These are phyloP conservation scores for Cucurbita pepo DNA, from an alignment of 306 rosid genomes.

Conservation along the genomic window DNA sequence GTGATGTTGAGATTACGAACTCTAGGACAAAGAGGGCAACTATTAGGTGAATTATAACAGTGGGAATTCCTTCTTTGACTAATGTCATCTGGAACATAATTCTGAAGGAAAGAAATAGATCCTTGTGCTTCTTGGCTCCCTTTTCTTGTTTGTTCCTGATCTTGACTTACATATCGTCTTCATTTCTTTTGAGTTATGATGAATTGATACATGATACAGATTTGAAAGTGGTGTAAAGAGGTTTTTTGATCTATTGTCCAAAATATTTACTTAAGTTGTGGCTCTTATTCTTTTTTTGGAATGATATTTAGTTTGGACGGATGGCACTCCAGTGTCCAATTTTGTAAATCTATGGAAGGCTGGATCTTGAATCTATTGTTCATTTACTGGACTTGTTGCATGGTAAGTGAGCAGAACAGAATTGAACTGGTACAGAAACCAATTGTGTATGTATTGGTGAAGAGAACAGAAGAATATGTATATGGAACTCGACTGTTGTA, in stretches of 20 bases:
- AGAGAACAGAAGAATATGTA: neutral
- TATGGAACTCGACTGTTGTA: neutral
- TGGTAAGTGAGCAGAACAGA: neutral
- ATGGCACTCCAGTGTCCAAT: slow-evolving; percentile 5
- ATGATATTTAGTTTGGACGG: neutral
- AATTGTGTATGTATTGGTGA: neutral
- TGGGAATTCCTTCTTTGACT: neutral
- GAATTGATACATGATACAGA: neutral
- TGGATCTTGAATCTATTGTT: neutral
- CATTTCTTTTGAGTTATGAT: neutral
- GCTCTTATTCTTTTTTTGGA: neutral
- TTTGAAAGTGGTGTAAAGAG: neutral
- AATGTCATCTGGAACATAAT: neutral
- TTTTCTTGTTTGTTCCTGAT: neutral
- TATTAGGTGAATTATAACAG: neutral
- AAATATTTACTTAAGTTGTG: neutral
- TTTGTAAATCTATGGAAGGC: neutral
- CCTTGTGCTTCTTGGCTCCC: neutral
- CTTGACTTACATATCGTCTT: neutral
- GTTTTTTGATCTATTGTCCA: neutral
- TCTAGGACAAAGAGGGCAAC: neutral
- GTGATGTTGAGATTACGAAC: neutral
- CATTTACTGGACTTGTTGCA: slow-evolving; percentile 1
- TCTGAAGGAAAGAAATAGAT: neutral
- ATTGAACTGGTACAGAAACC: neutral